Base-by-base conservation (phyloP, 352 stramenopile genomes). In the Pythium myriotylum region DNA sequence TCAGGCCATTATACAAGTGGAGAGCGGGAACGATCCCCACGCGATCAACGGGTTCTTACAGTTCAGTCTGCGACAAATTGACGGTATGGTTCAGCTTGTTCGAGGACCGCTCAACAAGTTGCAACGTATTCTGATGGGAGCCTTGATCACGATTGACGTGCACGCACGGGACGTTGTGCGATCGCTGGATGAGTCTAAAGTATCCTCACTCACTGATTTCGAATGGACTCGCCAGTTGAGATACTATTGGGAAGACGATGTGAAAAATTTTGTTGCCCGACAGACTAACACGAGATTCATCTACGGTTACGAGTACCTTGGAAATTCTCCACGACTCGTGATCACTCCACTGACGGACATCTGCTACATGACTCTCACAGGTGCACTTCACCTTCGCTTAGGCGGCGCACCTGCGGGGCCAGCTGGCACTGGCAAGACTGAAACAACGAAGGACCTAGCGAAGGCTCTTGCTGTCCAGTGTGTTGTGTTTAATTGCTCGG, bases 401-500 rank as follows among this genome's bases (percentile, higher is more conserved):
- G 94, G 94, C 42, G 95, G 94, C 14, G 94, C 94, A 6, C 94
- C 94, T 33, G 94, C 94, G 23, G 94, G 94, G 0, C 94, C 94
- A 19, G 94, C 94, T 39, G 94, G 94, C 24, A 98, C 94, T 8
- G 92, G 92, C 22, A 98, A 98, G 65, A 98, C 94, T 8, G 94
- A 98, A 62, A 98, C 94, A 2, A 98, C 92, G 0, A 97, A 97
- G 47, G 94, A 98, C 74, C 68, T 98, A 13, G 94, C 92, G 19
- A 98, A 98, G 65, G 93, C 94, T 1, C 68, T 98, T 13, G 94
- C 92, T 5, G 88, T 97, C 9, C 94, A 98, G 54, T 98, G 92
- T 51, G 94, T 98, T 39, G 94, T 98, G 7, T 98, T 98, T 59
- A 98, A 98, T 70, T 98, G 94, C 59, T 98, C 94, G 0, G 94